Evolutionary conservation across 768 basidiomycete species (phyloP).

Genomic region (Phlebiopsis gigantea): DNA sequence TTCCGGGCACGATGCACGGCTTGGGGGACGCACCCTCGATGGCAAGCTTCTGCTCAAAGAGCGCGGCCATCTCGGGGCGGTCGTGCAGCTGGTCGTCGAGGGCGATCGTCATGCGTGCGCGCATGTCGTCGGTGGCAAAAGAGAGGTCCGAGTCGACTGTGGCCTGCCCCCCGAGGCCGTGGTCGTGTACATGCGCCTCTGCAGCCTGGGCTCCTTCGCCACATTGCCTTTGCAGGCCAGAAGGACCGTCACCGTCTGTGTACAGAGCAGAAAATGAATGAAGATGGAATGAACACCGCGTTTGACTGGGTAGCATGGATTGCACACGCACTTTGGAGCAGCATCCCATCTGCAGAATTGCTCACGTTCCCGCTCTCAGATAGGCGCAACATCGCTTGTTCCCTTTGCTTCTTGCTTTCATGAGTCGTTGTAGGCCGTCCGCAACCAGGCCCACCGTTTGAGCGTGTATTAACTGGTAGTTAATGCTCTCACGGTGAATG

Average conservation of each 20-base stretch:
- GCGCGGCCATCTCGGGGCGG: constrained; percentile 13
- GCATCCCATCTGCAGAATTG: background rate
- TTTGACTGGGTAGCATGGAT: background rate
- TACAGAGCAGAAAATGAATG: background rate
- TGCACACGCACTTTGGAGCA: constrained; percentile 1
- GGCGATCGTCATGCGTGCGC: constrained; percentile 15
- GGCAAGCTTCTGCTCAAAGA: constrained; percentile 20
- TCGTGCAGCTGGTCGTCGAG: constrained; percentile 15
- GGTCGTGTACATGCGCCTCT: constrained; percentile 1
- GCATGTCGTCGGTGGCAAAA: constrained; percentile 7
- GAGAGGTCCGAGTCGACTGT: constrained; percentile 7
- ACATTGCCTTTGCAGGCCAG: background rate
- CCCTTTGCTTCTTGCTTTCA: constrained; percentile 1
- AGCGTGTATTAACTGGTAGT: background rate
- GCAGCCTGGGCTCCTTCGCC: background rate
- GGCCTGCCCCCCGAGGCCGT: background rate
- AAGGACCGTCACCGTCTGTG: background rate
- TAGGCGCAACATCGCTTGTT: constrained; percentile 7
- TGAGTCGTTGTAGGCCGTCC: constrained; percentile 1
- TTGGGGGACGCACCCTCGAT: constrained; percentile 23
- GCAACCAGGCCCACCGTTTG: background rate
- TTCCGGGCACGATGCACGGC: constrained; percentile 29
- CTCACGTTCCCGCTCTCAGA: background rate
- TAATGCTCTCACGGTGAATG: background rate
- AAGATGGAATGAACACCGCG: background rate